Conservation (phyloP, 2,329 filamentous ascomycete genomes). For the Fusarium pseudograminearum region DNA sequence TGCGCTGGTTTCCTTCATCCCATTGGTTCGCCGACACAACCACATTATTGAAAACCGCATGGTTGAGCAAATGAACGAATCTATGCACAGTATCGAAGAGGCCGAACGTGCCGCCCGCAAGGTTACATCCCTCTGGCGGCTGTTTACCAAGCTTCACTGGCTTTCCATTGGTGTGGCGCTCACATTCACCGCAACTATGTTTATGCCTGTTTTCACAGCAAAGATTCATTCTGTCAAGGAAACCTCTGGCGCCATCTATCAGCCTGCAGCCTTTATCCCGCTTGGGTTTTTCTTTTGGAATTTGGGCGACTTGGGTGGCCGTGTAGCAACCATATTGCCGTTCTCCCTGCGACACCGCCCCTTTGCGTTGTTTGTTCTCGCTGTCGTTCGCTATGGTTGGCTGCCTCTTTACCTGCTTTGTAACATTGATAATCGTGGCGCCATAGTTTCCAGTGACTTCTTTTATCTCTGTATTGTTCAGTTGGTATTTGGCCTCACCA, state of each 20-base stretch:
- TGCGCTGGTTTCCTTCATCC: conserved; percentile 79
- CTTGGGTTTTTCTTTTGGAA: conserved; percentile 96
- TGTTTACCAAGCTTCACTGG: conserved; percentile 84
- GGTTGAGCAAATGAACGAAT: conserved; percentile 62
- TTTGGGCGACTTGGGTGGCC: conserved; percentile 82
- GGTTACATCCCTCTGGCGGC: conserved; percentile 66
- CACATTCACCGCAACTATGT: conserved; percentile 89
- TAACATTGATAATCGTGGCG: conserved; percentile 84
- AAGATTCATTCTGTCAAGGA: conserved; percentile 65
- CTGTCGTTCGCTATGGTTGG: conserved; percentile 75
- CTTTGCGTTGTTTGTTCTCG: conserved; percentile 72
- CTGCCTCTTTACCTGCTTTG: conserved; percentile 90
- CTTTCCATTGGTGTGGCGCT: conserved; percentile 81
- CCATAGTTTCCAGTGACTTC: conserved; percentile 79
- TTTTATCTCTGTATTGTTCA: conserved; percentile 92
- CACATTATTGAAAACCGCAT: conserved; percentile 64
- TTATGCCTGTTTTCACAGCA: conserved; percentile 91
- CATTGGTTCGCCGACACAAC: conserved; percentile 73
- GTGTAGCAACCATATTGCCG: conserved; percentile 73
- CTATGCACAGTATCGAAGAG: conserved; percentile 64
- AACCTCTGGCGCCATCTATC: conserved; percentile 68
- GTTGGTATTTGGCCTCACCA: conserved; percentile 83
- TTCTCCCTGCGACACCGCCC: conserved; percentile 72
- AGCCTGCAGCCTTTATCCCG: conserved; percentile 85
- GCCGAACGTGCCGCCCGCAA: conserved; percentile 65